Evolutionary conservation across 2,329 filamentous ascomycete species (phyloP).

Genomic region (Emergomyces africanus): DNA sequence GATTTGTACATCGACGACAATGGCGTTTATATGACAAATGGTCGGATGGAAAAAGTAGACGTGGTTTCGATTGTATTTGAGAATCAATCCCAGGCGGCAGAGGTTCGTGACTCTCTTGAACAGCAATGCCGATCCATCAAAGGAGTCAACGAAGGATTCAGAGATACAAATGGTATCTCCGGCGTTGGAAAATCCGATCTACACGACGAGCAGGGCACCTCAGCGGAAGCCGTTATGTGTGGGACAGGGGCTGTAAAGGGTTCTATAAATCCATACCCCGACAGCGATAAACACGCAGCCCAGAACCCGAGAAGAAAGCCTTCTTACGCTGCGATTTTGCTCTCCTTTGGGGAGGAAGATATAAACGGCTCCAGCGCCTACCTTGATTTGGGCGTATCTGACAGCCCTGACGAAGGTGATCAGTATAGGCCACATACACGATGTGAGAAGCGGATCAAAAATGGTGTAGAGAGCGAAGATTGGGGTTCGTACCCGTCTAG

Average conservation of each 20-base stretch:
- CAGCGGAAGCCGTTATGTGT: not conserved
- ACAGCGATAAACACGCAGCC: not conserved
- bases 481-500: not conserved
- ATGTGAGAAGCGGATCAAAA: not conserved
- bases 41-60: not conserved
- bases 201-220: not conserved
- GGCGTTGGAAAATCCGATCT: not conserved
- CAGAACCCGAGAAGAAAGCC: not conserved
- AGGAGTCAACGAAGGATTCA: not conserved
- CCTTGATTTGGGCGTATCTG: not conserved
- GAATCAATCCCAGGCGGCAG: not conserved
- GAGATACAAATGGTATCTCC: not conserved
- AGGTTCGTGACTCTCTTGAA: not conserved
- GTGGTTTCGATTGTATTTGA: not conserved
- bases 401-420: not conserved
- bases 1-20: not conserved
- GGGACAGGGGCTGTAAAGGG: not conserved
- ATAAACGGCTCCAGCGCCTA: not conserved
- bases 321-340: conserved; percentile 3
- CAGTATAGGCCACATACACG: not conserved
- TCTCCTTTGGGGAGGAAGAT: conserved; percentile 2
- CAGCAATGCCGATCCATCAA: not conserved
- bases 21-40: not conserved
- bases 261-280: not conserved
- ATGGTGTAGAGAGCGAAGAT: not conserved